Evolutionary conservation across 2,329 filamentous ascomycete species (phyloP).

Genomic region (Trichoderma afroharzianum): DNA sequence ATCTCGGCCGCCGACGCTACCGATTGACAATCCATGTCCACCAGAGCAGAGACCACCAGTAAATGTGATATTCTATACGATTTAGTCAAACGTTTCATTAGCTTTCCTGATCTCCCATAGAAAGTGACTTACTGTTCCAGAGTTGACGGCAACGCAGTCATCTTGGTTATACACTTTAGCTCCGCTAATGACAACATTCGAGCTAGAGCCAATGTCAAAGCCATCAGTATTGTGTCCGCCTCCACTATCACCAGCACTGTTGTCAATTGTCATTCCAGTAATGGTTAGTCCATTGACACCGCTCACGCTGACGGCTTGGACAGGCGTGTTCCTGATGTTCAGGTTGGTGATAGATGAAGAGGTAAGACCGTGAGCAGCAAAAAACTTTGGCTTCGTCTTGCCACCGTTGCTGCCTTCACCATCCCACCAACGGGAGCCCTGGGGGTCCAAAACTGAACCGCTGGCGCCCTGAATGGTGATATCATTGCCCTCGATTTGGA

Average conservation of each 20-base stretch:
- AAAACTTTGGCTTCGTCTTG: constrained; percentile 61
- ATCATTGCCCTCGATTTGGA: constrained; percentile 5
- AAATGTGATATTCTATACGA: constrained; percentile 41
- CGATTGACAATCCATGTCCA: constrained; percentile 42
- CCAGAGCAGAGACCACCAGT: constrained; percentile 41
- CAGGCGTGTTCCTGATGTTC: constrained; percentile 40
- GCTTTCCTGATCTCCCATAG: neutral
- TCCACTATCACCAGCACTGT: constrained; percentile 33
- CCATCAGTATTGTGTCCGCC: constrained; percentile 54
- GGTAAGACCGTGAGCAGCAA: constrained; percentile 42
- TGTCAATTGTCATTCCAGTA: constrained; percentile 38
- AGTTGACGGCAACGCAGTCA: constrained; percentile 57
- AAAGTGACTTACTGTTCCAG: constrained; percentile 32
- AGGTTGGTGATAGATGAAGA: constrained; percentile 35
- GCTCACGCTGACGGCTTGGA: constrained; percentile 40
- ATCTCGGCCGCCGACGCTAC: constrained; percentile 42
- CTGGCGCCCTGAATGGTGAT: constrained; percentile 2
- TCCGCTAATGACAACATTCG: constrained; percentile 47
- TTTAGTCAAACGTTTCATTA: neutral
- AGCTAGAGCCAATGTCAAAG: constrained; percentile 53
- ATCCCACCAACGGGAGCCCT: constrained; percentile 53
- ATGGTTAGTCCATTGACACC: constrained; percentile 33
- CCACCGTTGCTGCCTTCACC: constrained; percentile 57
- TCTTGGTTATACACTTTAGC: constrained; percentile 58
- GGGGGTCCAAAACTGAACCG: neutral